A percentile compares a stretch with the other conserved stretches of the same genome.
These are phyloP conservation scores for Neurospora sp. DNA, from an alignment of 495 filamentous ascomycete species.

Conservation along the genomic window DNA sequence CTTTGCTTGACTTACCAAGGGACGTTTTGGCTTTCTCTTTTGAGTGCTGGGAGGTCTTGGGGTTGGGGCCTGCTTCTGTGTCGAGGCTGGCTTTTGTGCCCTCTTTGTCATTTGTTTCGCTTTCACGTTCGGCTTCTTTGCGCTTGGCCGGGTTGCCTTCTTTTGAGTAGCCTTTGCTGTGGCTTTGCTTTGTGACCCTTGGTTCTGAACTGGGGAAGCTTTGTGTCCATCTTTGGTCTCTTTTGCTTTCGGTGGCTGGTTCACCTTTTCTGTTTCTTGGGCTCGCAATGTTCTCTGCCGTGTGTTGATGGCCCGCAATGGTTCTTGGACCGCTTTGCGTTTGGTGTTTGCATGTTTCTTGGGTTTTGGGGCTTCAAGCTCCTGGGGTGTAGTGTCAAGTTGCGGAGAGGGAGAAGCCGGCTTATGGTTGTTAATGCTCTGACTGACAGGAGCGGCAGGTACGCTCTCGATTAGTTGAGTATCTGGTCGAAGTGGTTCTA, in stretches of 20 bases:
- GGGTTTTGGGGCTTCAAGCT: background rate
- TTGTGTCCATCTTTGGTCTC: background rate
- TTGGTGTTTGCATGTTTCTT: background rate
- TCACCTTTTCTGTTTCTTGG: background rate
- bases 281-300: background rate
- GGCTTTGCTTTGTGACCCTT: background rate
- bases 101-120: background rate
- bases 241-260: background rate
- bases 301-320: background rate
- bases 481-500: background rate
- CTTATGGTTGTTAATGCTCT: background rate
- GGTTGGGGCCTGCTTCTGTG: background rate
- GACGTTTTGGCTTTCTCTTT: conserved; percentile 13
- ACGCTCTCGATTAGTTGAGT: background rate
- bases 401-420: background rate
- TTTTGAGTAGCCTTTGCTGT: background rate
- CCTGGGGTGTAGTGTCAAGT: background rate
- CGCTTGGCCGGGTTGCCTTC: background rate
- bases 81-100: background rate
- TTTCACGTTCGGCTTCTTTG: background rate
- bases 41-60: background rate
- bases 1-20: conserved; percentile 8
- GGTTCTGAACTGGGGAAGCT: background rate
- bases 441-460: background rate
- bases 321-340: background rate